These are phyloP conservation scores for Lentinula sp. DNA, from an alignment of 768 basidiomycete genomes.

Conservation along the genomic window DNA sequence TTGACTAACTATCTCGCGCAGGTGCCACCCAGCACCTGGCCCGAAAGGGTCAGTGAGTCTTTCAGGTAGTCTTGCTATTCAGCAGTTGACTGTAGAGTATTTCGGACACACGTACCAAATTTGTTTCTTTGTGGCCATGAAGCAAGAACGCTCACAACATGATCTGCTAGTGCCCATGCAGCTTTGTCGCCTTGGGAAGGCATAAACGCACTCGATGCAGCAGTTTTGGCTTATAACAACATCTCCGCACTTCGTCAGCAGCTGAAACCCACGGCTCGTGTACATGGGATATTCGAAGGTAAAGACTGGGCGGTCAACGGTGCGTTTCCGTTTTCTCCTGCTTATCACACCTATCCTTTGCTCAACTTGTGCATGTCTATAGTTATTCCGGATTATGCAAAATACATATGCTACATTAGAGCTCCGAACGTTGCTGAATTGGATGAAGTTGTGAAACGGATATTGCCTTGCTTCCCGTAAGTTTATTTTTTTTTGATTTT, in stretches of 20 bases:
- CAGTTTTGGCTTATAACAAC: constrained; percentile 78
- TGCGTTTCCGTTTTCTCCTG: constrained; percentile 22
- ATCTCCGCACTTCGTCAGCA: constrained; percentile 81
- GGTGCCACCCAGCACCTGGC: constrained; percentile 82
- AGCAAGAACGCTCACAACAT: not conserved
- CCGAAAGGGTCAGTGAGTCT: constrained; percentile 64
- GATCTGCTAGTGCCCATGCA: constrained; percentile 59
- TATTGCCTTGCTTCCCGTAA: constrained; percentile 69
- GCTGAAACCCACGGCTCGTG: constrained; percentile 65
- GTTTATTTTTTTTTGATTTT: constrained; percentile 13
- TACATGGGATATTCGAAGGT: constrained; percentile 77
- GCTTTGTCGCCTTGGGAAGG: constrained; percentile 83
- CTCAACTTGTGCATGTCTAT: not conserved
- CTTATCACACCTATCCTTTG: not conserved
- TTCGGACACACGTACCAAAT: constrained; percentile 60
- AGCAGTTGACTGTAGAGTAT: constrained; percentile 58
- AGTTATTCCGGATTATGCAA: constrained; percentile 84
- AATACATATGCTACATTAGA: constrained; percentile 72
- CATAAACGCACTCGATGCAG: constrained; percentile 77
- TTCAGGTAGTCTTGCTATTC: constrained; percentile 56
- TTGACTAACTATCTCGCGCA: constrained; percentile 15
- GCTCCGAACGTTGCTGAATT: constrained; percentile 63
- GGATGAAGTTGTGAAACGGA: constrained; percentile 48
- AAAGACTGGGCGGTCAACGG: constrained; percentile 72
- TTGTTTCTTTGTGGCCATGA: not conserved